Evolutionary conservation across 805 yeast genomes (phyloP).

Genomic region (Cyberlindnera mycetangii): DNA sequence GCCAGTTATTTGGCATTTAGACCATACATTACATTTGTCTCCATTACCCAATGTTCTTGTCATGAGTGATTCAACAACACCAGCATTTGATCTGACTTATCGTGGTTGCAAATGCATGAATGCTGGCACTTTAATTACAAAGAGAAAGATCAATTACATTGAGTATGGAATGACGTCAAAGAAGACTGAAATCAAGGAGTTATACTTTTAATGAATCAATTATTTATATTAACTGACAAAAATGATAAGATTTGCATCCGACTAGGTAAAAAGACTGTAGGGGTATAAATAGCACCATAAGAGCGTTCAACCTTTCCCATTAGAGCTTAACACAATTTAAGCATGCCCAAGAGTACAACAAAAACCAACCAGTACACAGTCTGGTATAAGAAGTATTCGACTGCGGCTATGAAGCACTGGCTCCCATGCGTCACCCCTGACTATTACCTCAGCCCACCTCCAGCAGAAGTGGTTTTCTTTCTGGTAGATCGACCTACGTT

Average conservation of each 20-base stretch:
- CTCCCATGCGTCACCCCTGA: too few species aligned
- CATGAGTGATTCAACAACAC: slow-evolving; percentile 68
- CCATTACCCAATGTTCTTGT: slow-evolving; percentile 74
- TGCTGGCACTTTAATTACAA: slow-evolving; percentile 54
- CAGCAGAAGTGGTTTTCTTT: too few species aligned
- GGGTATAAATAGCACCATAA: too few species aligned
- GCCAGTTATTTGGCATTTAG: slow-evolving; percentile 68
- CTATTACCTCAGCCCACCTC: too few species aligned
- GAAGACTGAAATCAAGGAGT: slow-evolving; percentile 45
- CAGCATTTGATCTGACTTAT: slow-evolving; percentile 70
- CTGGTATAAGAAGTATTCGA: too few species aligned
- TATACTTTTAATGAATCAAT: slow-evolving; percentile 33
- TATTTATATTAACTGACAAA: neutral
- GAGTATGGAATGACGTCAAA: slow-evolving; percentile 68
- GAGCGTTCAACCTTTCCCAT: too few species aligned
- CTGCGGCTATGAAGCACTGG: too few species aligned
- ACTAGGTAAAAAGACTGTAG: too few species aligned
- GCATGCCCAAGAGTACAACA: too few species aligned
- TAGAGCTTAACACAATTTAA: too few species aligned
- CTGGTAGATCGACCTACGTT: too few species aligned
- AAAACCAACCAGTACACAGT: too few species aligned
- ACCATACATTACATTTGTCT: slow-evolving; percentile 62
- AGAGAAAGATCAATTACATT: slow-evolving; percentile 57
- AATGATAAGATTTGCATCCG: neutral
- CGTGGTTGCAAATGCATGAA: slow-evolving; percentile 81